Evolutionary conservation across 2,329 filamentous ascomycete genomes (phyloP).

Genomic region (Magnaporthiopsis rhizophila): DNA sequence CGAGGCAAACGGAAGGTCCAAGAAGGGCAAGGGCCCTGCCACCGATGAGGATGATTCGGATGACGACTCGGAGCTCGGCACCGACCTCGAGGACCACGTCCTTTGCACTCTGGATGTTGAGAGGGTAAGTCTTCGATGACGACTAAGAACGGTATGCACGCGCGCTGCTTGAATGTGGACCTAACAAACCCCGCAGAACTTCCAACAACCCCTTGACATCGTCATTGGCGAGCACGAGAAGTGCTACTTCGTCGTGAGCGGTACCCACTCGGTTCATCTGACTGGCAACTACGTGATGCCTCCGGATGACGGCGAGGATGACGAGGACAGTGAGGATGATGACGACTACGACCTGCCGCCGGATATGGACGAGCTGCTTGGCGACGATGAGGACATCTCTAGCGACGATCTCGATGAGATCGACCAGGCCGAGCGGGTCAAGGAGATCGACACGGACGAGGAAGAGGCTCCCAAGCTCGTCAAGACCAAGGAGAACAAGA

Average conservation of each 20-base stretch:
- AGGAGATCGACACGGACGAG: constrained; percentile 74
- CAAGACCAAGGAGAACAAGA: constrained; percentile 43
- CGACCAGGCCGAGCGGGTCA: constrained; percentile 65
- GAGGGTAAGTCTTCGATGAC: constrained; percentile 52
- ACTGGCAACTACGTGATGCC: constrained; percentile 93
- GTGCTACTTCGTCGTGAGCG: constrained; percentile 85
- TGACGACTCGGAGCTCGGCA: constrained; percentile 53
- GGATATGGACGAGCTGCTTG: constrained; percentile 66
- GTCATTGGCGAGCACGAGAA: constrained; percentile 82
- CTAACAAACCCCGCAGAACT: constrained; percentile 54
- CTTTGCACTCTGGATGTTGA: constrained; percentile 92
- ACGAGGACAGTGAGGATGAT: constrained; percentile 55
- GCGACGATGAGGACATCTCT: constrained; percentile 61
- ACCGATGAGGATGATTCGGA: constrained; percentile 46
- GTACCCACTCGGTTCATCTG: constrained; percentile 83
- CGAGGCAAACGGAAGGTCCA: constrained; percentile 47
- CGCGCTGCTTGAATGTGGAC: constrained; percentile 2
- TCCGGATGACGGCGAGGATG: constrained; percentile 54
- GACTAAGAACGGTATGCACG: neutral
- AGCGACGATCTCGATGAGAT: constrained; percentile 73
- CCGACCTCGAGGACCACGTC: constrained; percentile 80
- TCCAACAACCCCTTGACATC: constrained; percentile 92
- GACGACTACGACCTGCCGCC: constrained; percentile 75
- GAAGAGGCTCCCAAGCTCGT: constrained; percentile 62
- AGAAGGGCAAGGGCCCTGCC: constrained; percentile 66